Base-by-base conservation (phyloP, 371 early-diverging fungal genomes). In the Mucor piriformis region DNA sequence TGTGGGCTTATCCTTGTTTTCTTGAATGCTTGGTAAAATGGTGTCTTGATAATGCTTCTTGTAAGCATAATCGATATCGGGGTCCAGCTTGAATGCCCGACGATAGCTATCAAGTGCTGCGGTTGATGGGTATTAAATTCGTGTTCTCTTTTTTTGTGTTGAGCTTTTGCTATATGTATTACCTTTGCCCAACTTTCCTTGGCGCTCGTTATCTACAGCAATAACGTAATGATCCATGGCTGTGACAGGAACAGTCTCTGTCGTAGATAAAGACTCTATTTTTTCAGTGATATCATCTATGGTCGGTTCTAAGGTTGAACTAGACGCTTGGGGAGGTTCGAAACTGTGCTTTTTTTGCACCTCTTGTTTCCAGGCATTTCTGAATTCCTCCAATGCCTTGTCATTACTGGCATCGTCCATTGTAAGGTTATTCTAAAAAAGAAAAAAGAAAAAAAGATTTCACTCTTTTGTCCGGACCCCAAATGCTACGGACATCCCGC, bases 111-210 rank as follows among this genome's bases (percentile, higher is more conserved):
- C 70, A n/a, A 85, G 47, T 29, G 85, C 85, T 84, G 38, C 16
- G 49, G n/a, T n/a, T n/a, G n/a, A n/a, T n/a, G n/a, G n/a, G n/a
- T n/a, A n/a, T n/a, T n/a, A n/a, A n/a, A n/a, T n/a, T n/a, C n/a
- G n/a, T n/a, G n/a, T n/a, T n/a, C n/a, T 48, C 16, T 21, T 16
- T 23, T 48, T 6, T n/a, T n/a, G n/a, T n/a, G n/a, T n/a, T n/a
- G n/a, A n/a, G n/a, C n/a, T n/a, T n/a, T n/a, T n/a, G n/a, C n/a
- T n/a, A n/a, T n/a, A n/a, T 24, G 0, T 34, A 21, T 51, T 49
- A 81, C 84, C 84, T 77, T 76, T 57, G 27, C 76, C 77, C 16
- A 84, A 38, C 48, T 79, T 74, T 25, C 82, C 82, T 59, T 81
- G 70, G 51, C 76, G 62, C 60, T 84, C 84, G 52, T 72, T 61